Percentiles rank a stretch among this genome's conserved stretches.
Evolutionary conservation across 345 rosid genomes (phyloP).

Genomic region (Melaleuca alternifolia): DNA sequence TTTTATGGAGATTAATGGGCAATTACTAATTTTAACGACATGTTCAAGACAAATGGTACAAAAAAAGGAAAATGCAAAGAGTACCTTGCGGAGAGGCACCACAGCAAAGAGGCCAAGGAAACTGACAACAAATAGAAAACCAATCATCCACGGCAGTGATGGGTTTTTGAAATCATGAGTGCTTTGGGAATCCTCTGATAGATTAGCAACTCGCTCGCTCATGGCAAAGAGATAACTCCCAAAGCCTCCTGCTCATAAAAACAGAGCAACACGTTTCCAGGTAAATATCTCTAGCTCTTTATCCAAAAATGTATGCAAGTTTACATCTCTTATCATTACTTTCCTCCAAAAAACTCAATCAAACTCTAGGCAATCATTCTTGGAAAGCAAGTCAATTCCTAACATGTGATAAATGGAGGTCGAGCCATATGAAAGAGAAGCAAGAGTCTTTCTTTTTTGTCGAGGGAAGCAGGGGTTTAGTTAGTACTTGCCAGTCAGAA

Average conservation of each 20-base stretch:
- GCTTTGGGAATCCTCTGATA: not conserved
- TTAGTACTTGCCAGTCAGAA: not conserved
- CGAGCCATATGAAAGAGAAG: not conserved
- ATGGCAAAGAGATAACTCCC: slow-evolving; percentile 13
- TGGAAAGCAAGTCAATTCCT: not conserved
- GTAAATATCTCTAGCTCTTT: not conserved
- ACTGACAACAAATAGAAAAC: slow-evolving; percentile 15
- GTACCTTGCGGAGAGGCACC: slow-evolving; percentile 15
- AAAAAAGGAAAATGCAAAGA: not conserved
- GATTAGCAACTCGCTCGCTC: not conserved
- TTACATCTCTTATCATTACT: not conserved
- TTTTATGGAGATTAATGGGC: not conserved
- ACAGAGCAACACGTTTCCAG: not conserved
- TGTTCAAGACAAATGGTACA: not conserved
- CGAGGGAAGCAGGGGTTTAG: not conserved
- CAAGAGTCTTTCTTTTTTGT: not conserved
- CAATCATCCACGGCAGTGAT: slow-evolving; percentile 6
- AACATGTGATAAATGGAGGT: not conserved
- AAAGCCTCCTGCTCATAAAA: slow-evolving; percentile 4
- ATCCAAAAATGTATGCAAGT: not conserved
- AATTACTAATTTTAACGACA: not conserved
- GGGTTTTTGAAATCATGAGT: slow-evolving; percentile 1
- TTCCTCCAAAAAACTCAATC: not conserved
- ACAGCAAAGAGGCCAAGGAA: slow-evolving; percentile 15
- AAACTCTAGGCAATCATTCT: not conserved